phyloP scores from a whole-genome alignment of 768 basidiomycete genomes.

The Porphyrellus cyaneotinctus region DNA sequence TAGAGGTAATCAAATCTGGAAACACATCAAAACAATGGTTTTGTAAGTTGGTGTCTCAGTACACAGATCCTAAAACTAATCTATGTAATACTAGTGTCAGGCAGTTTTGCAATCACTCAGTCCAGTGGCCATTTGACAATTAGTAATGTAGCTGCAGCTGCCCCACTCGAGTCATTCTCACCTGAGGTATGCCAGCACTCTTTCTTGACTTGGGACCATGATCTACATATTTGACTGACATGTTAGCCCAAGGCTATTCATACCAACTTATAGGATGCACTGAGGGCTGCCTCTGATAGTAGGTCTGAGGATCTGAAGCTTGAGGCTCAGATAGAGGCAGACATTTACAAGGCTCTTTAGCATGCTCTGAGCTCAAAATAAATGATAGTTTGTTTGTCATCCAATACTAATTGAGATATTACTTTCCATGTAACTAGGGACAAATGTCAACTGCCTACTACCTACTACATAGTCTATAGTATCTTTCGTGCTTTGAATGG shows the following conservation, averaged over 20 bases:
- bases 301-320: conserved; percentile 92
- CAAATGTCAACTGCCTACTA: no score
- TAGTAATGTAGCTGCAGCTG: conserved; percentile 96
- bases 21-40: conserved; percentile 92
- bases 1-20: conserved; percentile 87
- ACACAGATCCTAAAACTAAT: no score
- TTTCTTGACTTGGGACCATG: conserved; percentile 2
- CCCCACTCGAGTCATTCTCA: conserved; percentile 87
- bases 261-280: conserved; percentile 82
- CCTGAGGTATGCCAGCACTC: conserved; percentile 60
- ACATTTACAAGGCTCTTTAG: conserved; percentile 95
- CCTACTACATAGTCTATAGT: no score
- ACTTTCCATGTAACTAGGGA: no score
- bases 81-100: conserved; percentile 59
- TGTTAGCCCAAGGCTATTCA: conserved; percentile 68
- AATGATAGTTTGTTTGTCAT: no score
- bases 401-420: no score
- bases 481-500: no score
- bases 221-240: conserved; percentile 1
- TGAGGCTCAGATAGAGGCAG: conserved; percentile 91
- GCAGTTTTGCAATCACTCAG: conserved; percentile 97
- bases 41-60: no score
- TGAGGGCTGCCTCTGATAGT: conserved; percentile 72
- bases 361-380: conserved; percentile 63
- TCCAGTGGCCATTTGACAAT: conserved; percentile 95